These are phyloP conservation scores for Niveomyces coronatus DNA, from an alignment of 2,329 filamentous ascomycete species.

Conservation along the genomic window DNA sequence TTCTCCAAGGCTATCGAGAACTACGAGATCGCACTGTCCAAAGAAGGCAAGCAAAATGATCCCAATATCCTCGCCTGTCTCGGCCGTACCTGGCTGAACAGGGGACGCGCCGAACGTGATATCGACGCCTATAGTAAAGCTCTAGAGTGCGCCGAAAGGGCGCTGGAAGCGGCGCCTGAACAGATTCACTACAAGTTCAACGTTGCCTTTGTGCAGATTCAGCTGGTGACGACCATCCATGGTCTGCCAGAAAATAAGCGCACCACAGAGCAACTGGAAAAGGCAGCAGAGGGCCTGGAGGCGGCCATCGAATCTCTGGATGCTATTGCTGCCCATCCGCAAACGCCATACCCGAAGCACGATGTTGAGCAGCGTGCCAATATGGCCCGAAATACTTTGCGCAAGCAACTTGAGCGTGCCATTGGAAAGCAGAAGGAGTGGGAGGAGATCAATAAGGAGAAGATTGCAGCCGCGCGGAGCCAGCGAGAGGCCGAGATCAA, in stretches of 20 bases:
- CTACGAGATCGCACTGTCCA: slow-evolving; percentile 77
- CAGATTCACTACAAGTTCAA: slow-evolving; percentile 95
- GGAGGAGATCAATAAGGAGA: slow-evolving; percentile 85
- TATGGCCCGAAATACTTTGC: slow-evolving; percentile 94
- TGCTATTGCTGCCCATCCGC: slow-evolving; percentile 50
- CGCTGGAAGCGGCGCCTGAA: slow-evolving; percentile 67
- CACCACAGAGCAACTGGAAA: slow-evolving; percentile 68
- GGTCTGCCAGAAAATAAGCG: slow-evolving; percentile 65
- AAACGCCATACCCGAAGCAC: slow-evolving; percentile 77
- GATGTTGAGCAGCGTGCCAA: slow-evolving; percentile 92
- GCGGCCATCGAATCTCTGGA: slow-evolving; percentile 68
- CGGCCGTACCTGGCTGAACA: slow-evolving; percentile 77
- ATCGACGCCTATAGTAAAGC: slow-evolving; percentile 47
- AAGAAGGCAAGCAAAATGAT: slow-evolving; percentile 64
- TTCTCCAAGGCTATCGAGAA: slow-evolving; percentile 87
- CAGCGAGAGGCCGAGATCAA: slow-evolving; percentile 71
- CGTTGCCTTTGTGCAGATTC: slow-evolving; percentile 93
- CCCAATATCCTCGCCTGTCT: slow-evolving; percentile 74
- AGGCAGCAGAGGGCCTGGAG: slow-evolving; percentile 70
- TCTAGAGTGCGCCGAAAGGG: slow-evolving; percentile 54
- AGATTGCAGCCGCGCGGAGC: slow-evolving; percentile 70
- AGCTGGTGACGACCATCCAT: slow-evolving; percentile 76
- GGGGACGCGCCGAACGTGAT: slow-evolving; percentile 54
- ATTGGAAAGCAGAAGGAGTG: slow-evolving; percentile 80
- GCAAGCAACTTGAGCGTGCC: slow-evolving; percentile 79